These are phyloP conservation scores for Aspergillus glaucus DNA, from an alignment of 2,329 filamentous ascomycete genomes.

Conservation along the genomic window DNA sequence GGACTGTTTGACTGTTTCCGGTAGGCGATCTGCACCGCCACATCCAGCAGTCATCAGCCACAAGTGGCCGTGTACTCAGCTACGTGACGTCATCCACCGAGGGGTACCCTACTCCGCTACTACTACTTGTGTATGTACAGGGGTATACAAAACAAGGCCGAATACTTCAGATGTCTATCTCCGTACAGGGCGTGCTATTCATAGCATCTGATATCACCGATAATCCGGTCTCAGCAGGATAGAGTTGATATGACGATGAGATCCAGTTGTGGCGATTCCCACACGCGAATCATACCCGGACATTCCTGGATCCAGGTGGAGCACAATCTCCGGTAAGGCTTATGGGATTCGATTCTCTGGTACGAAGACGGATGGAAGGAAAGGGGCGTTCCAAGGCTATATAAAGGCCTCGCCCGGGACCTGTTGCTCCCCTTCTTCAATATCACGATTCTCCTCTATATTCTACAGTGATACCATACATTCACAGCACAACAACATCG, in stretches of 20 bases:
- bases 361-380: background rate
- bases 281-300: background rate
- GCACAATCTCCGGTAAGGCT: background rate
- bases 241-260: background rate
- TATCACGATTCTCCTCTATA: background rate
- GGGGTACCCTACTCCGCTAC: too few species aligned
- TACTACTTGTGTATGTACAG: too few species aligned
- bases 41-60: too few species aligned
- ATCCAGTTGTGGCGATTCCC: background rate
- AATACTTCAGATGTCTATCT: too few species aligned
- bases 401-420: background rate
- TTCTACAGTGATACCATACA: background rate
- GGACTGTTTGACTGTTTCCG: too few species aligned
- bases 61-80: too few species aligned
- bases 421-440: background rate
- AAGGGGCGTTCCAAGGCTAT: background rate
- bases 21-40: too few species aligned
- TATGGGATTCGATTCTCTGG: background rate
- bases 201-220: background rate
- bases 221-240: background rate
- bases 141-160: too few species aligned
- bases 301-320: background rate
- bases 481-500: background rate
- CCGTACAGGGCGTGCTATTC: too few species aligned
- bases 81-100: too few species aligned